Evolutionary conservation across 2,329 filamentous ascomycete genomes (phyloP).

Genomic region (Fusarium redolens): DNA sequence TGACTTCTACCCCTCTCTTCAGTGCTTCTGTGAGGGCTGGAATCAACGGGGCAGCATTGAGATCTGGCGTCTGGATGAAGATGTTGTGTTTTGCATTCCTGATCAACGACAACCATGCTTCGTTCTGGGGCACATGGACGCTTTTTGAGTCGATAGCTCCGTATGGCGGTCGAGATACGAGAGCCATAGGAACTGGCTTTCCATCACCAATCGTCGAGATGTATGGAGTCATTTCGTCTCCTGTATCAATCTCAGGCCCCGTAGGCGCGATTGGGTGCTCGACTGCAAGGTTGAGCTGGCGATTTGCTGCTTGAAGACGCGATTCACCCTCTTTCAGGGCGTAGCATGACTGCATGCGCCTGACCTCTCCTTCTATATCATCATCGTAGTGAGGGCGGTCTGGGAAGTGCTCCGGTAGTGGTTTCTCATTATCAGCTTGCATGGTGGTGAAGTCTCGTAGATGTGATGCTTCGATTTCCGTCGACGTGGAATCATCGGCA

Average conservation of each 20-base stretch:
- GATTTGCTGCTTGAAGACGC: conserved; percentile 67
- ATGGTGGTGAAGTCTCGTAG: neutral
- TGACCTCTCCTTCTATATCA: conserved; percentile 69
- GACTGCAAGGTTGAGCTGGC: conserved; percentile 73
- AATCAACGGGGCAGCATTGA: conserved; percentile 77
- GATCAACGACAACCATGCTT: conserved; percentile 77
- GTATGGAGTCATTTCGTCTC: conserved; percentile 74
- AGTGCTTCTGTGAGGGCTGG: conserved; percentile 72
- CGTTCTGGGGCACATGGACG: conserved; percentile 77
- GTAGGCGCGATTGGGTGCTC: conserved; percentile 62
- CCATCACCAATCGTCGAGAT: conserved; percentile 54
- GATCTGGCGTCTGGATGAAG: conserved; percentile 83
- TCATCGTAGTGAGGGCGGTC: conserved; percentile 73
- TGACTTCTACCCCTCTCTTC: conserved; percentile 74
- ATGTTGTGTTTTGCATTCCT: conserved; percentile 71
- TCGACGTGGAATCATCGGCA: neutral
- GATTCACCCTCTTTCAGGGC: conserved; percentile 63
- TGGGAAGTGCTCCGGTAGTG: conserved; percentile 66
- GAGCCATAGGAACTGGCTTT: conserved; percentile 74
- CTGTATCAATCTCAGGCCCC: conserved; percentile 64
- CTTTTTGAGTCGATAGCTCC: conserved; percentile 71
- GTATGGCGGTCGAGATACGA: conserved; percentile 76
- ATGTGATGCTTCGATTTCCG: neutral
- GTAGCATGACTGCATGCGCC: conserved; percentile 69
- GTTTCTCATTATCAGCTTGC: neutral